Evolutionary conservation across 2,329 filamentous ascomycete genomes (phyloP).

Genomic region (Corinectria fuckeliana): DNA sequence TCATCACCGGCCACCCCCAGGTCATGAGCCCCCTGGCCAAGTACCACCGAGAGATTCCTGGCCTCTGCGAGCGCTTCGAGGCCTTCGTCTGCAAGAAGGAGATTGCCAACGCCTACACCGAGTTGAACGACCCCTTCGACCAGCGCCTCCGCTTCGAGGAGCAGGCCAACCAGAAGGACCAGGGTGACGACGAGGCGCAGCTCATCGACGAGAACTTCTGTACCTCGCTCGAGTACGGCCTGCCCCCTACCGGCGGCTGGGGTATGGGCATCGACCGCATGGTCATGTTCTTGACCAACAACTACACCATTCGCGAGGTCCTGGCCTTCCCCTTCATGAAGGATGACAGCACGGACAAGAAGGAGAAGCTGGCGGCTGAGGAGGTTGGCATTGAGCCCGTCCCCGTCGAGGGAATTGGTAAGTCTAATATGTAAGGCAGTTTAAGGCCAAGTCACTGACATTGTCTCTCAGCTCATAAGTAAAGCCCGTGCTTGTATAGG

Average conservation of each 20-base stretch:
- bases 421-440: conserved; percentile 9
- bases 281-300: conserved; percentile 95
- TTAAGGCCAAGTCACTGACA: conserved; percentile 14
- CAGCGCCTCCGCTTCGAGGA: conserved; percentile 87
- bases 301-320: conserved; percentile 94
- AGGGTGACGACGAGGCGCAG: conserved; percentile 97
- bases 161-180: conserved; percentile 93
- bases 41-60: conserved; percentile 81
- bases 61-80: conserved; percentile 96
- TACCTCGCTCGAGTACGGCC: conserved; percentile 83
- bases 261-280: conserved; percentile 94
- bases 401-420: conserved; percentile 38
- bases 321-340: conserved; percentile 98
- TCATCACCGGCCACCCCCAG: conserved; percentile 69
- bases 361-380: conserved; percentile 53
- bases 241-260: conserved; percentile 95
- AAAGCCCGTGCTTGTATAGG: conserved; percentile 10
- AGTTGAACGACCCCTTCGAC: conserved; percentile 92
- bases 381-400: conserved; percentile 37
- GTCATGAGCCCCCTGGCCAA: conserved; percentile 93
- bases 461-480: conserved; percentile 33
- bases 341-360: conserved; percentile 64
- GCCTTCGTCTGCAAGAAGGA: conserved; percentile 82
- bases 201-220: conserved; percentile 96
- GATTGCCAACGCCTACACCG: conserved; percentile 95